Conservation (phyloP, 176 grass and related monocot species). For the Triticum urartu region DNA sequence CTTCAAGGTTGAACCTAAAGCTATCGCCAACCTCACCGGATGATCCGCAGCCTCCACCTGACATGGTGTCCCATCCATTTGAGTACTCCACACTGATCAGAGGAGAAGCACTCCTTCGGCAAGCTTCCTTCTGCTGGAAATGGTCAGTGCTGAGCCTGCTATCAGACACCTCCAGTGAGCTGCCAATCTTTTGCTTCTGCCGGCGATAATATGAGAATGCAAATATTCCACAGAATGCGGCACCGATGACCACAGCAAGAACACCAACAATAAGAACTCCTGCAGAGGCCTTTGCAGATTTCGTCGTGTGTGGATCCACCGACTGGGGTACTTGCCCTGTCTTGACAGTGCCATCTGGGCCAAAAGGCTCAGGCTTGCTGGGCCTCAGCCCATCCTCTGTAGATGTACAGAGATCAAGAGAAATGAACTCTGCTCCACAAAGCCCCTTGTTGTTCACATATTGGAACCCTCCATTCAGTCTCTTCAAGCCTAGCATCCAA, state of each 20-base stretch:
- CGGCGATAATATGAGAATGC: conserved; percentile 69
- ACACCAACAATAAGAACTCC: conserved; percentile 58
- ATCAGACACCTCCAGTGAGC: conserved; percentile 87
- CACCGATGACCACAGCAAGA: conserved; percentile 48
- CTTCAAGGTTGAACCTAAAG: conserved; percentile 90
- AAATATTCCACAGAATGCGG: conserved; percentile 50
- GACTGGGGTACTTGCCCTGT: conserved; percentile 74
- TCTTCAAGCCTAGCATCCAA: conserved; percentile 56
- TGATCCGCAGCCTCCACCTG: conserved; percentile 56
- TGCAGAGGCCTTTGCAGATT: conserved; percentile 31
- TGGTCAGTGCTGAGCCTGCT: conserved; percentile 92
- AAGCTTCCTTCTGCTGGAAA: conserved; percentile 74
- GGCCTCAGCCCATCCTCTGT: conserved; percentile 62
- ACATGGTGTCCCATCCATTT: conserved; percentile 64
- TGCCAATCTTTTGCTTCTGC: conserved; percentile 92
- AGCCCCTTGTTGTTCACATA: conserved; percentile 78
- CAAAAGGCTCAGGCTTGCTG: conserved; percentile 85
- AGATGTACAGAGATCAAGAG: conserved; percentile 54
- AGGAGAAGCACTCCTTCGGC: conserved; percentile 66
- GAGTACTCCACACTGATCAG: conserved; percentile 92
- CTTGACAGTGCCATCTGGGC: conserved; percentile 52
- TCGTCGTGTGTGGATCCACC: conserved; percentile 37
- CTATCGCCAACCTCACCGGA: conserved; percentile 66
- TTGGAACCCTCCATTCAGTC: conserved; percentile 72
- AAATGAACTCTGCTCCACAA: conserved; percentile 74